Base-by-base conservation (phyloP, 371 early-diverging fungal genomes). In the Mucor ambiguus region DNA sequence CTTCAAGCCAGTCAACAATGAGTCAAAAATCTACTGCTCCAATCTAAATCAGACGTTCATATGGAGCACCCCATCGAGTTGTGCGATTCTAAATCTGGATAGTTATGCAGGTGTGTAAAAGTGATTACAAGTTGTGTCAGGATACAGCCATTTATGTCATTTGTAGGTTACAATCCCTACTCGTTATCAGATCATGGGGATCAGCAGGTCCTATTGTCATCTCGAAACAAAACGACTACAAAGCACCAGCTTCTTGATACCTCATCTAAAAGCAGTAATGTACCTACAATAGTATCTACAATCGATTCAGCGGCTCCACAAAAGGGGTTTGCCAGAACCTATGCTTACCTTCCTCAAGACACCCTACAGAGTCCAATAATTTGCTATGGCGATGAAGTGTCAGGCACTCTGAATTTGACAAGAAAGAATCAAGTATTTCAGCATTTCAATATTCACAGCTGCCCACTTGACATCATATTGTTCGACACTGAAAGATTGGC, bases 381-480 rank as follows among this genome's bases (percentile, higher is more conserved):
- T 22, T 24, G 26, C 12, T 52, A 52, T 22, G 16, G 52, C 12
- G 52, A 52, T 52, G 26, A 52, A 52, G 28, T 11, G 4, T 24
- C 24, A 6, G 52, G 52, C 28, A 28, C 52, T 14, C 7, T 52
- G 52, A 52, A 52, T 16, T 16, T 52, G 28, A 0, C 26, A 7
- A 52, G 28, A 28, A 8, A 8, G 14, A 16, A 26, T 0, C 14
- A 8, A 26, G 9, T 28, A 28, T 28, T 52, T 28, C 52, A 52
- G 16, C 52, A 52, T 52, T 52, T 52, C 16, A 52, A 52, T 28
- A 52, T 52, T 16, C 52, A 52, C 22, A 52, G 16, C 52, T 52
- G 52, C 26, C 52, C 52, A 5, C 24, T 52, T 4, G 52, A 52
- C 6, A 52, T 52, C 28, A 14, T 4, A 10, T 4, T 52, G 14